phyloP scores from a whole-genome alignment of 2,329 filamentous ascomycete species.

The Penicillium sp. region DNA sequence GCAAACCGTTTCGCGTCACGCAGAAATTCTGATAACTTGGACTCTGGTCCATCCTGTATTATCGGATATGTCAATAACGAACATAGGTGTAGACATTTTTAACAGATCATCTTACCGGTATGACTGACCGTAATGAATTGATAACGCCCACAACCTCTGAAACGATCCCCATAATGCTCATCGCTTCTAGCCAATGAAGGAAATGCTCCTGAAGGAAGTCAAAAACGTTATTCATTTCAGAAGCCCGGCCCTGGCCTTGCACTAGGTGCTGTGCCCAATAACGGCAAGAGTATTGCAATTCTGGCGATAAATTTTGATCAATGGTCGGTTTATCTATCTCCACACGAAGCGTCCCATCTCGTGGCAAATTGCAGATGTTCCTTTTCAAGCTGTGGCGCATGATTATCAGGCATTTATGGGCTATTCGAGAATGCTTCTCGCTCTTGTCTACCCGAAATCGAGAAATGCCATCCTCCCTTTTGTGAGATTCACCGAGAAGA shows the following conservation, averaged over 20 bases:
- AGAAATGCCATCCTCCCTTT: conserved; percentile 14
- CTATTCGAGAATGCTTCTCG: conserved; percentile 25
- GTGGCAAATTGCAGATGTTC: conserved; percentile 18
- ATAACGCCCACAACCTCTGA: conserved; percentile 16
- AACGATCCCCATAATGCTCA: conserved; percentile 20
- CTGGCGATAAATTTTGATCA: conserved; percentile 16
- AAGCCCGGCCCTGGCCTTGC: conserved; percentile 8
- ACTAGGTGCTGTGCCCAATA: conserved; percentile 27
- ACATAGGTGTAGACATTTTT: neutral
- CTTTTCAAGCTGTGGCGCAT: conserved; percentile 15
- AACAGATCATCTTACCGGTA: conserved; percentile 15
- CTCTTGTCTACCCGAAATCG: conserved; percentile 30
- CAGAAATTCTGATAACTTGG: conserved; percentile 21
- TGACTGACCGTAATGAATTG: conserved; percentile 14
- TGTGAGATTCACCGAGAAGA: no score
- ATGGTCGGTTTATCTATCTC: conserved; percentile 15
- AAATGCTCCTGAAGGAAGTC: conserved; percentile 21
- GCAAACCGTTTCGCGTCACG: conserved; percentile 30
- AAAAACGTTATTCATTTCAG: conserved; percentile 6
- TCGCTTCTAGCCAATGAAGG: conserved; percentile 28
- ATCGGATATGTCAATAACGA: no score
- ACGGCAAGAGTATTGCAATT: conserved; percentile 23
- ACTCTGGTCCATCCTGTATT: conserved; percentile 12
- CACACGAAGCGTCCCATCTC: conserved; percentile 1
- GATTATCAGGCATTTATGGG: conserved; percentile 22